Conservation (phyloP, 805 yeast species). For the Candida gorgasii region DNA sequence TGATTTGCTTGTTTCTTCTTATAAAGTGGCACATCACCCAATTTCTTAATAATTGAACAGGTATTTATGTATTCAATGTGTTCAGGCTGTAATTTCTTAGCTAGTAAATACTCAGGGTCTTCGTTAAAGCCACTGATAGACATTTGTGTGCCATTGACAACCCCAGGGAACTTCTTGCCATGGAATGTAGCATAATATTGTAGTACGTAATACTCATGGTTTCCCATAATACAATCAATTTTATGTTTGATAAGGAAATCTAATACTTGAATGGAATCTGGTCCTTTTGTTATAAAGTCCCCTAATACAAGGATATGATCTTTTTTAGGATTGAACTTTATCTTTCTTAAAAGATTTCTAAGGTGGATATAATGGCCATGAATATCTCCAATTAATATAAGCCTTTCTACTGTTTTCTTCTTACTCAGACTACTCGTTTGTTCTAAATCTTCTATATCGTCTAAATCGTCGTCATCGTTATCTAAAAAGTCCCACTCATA, state of each 20-base stretch:
- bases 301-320: slow-evolving; percentile 76
- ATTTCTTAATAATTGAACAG: slow-evolving; percentile 62
- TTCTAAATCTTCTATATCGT: slow-evolving; percentile 7
- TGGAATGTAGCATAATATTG: slow-evolving; percentile 64
- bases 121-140: slow-evolving; percentile 23
- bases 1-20: slow-evolving; percentile 23
- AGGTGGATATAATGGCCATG: slow-evolving; percentile 75
- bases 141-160: slow-evolving; percentile 17
- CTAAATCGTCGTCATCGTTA: slow-evolving; percentile 18
- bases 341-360: slow-evolving; percentile 49
- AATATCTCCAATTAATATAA: slow-evolving; percentile 80
- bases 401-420: slow-evolving; percentile 36
- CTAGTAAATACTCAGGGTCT: slow-evolving; percentile 46
- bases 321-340: slow-evolving; percentile 43
- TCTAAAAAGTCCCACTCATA: background rate
- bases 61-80: slow-evolving; percentile 61
- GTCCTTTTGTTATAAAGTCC: slow-evolving; percentile 85
- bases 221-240: slow-evolving; percentile 80
- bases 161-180: slow-evolving; percentile 40
- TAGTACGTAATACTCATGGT: slow-evolving; percentile 78
- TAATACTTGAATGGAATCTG: slow-evolving; percentile 66
- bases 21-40: slow-evolving; percentile 61
- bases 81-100: slow-evolving; percentile 54
- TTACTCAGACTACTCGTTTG: too few species aligned
- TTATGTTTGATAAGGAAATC: slow-evolving; percentile 59